A percentile compares a stretch with the other conserved stretches of the same genome.
Evolutionary conservation across 805 yeast genomes (phyloP).

Genomic region (Gaillardinia entomophila): DNA sequence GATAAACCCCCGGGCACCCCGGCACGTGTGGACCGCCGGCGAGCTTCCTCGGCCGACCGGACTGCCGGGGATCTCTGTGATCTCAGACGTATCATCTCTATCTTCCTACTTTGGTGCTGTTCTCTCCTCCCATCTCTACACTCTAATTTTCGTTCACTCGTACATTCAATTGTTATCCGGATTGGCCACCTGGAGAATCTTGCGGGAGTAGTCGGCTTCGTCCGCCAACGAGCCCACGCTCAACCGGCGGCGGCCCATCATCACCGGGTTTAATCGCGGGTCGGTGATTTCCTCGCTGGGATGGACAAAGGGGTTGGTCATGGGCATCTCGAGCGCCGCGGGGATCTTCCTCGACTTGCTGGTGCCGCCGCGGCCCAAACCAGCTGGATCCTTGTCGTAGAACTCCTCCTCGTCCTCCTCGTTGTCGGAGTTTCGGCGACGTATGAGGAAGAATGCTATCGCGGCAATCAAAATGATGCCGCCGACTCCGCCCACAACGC

Average conservation of each 20-base stretch:
- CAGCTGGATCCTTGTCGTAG: slow-evolving; percentile 16
- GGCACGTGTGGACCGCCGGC: too few relatives aligned
- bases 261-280: slow-evolving; percentile 66
- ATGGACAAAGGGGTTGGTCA: slow-evolving; percentile 58
- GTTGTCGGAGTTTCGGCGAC: slow-evolving; percentile 8
- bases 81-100: too few relatives aligned
- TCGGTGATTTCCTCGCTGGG: slow-evolving; percentile 52
- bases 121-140: too few relatives aligned
- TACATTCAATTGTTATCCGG: slow-evolving; percentile 52
- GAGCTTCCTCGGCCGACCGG: too few relatives aligned
- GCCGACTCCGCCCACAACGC: slow-evolving; percentile 13
- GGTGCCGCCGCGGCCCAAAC: slow-evolving; percentile 23
- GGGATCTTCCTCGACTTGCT: slow-evolving; percentile 21
- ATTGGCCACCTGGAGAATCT: slow-evolving; percentile 75
- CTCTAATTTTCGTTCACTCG: neutral
- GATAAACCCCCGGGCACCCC: too few relatives aligned
- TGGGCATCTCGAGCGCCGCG: slow-evolving; percentile 32
- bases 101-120: too few relatives aligned
- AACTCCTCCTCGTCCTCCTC: slow-evolving; percentile 17
- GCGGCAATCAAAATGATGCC: slow-evolving; percentile 6
- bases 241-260: slow-evolving; percentile 78
- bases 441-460: slow-evolving; percentile 8
- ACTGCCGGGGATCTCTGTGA: too few relatives aligned
- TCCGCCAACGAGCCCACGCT: slow-evolving; percentile 86
- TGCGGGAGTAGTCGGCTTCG: slow-evolving; percentile 71